phyloP scores from a whole-genome alignment of 1,139 yeast species.

The Blastobotrys arbuscula region DNA sequence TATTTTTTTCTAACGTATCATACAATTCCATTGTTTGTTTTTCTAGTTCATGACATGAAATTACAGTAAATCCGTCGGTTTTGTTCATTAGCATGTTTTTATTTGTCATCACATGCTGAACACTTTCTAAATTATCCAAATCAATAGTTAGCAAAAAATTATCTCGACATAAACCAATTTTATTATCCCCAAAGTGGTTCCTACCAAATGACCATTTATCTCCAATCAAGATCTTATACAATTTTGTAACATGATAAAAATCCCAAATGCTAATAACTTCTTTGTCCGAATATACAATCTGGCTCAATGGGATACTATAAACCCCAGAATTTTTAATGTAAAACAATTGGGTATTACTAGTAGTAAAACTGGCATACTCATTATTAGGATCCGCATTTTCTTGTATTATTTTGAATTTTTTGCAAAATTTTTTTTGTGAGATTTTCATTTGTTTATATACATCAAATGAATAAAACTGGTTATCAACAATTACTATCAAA shows the following conservation, averaged over 20 bases:
- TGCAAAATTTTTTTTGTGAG: not conserved
- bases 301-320: not conserved
- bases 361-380: constrained; percentile 2
- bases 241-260: not conserved
- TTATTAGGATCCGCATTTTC: not conserved
- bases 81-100: no score
- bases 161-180: not conserved
- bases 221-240: not conserved
- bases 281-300: not conserved
- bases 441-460: not conserved
- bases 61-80: not conserved
- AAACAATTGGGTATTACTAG: not conserved
- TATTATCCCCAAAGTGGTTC: not conserved
- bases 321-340: not conserved
- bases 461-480: constrained; percentile 1
- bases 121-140: not conserved
- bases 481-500: not conserved
- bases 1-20: not conserved
- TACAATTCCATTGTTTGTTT: not conserved
- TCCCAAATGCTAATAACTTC: not conserved
- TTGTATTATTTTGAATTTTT: not conserved
- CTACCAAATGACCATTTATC: constrained; percentile 6
- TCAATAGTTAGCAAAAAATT: not conserved
- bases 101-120: not conserved
- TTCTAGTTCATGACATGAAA: constrained; percentile 1